Conservation (phyloP, 2,329 filamentous ascomycete genomes). For the Pseudogymnoascus sp. region DNA sequence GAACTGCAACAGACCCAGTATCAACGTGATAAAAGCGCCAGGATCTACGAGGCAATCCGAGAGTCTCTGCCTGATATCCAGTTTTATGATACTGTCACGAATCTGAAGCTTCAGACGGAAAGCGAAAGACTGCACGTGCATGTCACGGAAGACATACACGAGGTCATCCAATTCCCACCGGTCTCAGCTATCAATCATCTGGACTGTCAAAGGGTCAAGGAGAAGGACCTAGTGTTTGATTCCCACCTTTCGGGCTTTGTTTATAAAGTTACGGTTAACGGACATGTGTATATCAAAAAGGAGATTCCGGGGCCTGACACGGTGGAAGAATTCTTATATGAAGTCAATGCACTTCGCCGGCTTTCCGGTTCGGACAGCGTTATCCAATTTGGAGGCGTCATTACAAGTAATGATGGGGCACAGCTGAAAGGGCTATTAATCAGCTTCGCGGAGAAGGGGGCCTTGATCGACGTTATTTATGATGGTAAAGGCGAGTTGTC, state of each 20-base stretch:
- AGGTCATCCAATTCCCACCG: conserved; percentile 81
- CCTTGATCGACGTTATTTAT: conserved; percentile 84
- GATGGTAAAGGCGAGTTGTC: conserved; percentile 54
- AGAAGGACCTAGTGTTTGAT: conserved; percentile 73
- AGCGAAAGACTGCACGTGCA: conserved; percentile 88
- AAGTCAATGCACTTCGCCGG: conserved; percentile 86
- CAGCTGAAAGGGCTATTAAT: conserved; percentile 84
- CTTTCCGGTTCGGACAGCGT: conserved; percentile 66
- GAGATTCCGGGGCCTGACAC: conserved; percentile 95
- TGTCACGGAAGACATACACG: conserved; percentile 85
- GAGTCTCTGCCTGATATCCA: conserved; percentile 89
- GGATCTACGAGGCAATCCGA: conserved; percentile 90
- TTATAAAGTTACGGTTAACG: conserved; percentile 74
- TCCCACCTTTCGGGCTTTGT: conserved; percentile 95
- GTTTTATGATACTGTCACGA: conserved; percentile 93
- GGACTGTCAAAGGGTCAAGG: conserved; percentile 53
- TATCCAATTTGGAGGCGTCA: conserved; percentile 78
- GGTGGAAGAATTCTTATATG: conserved; percentile 93
- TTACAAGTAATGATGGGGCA: conserved; percentile 68
- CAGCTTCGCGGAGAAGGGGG: conserved; percentile 75
- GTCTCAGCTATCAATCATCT: conserved; percentile 68
- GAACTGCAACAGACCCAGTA: conserved; percentile 70
- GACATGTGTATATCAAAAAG: conserved; percentile 78
- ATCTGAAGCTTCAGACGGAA: conserved; percentile 83
- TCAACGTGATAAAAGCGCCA: conserved; percentile 84